Conservation (phyloP, 768 basidiomycete genomes). For the Leucosporidium yakuticum region DNA sequence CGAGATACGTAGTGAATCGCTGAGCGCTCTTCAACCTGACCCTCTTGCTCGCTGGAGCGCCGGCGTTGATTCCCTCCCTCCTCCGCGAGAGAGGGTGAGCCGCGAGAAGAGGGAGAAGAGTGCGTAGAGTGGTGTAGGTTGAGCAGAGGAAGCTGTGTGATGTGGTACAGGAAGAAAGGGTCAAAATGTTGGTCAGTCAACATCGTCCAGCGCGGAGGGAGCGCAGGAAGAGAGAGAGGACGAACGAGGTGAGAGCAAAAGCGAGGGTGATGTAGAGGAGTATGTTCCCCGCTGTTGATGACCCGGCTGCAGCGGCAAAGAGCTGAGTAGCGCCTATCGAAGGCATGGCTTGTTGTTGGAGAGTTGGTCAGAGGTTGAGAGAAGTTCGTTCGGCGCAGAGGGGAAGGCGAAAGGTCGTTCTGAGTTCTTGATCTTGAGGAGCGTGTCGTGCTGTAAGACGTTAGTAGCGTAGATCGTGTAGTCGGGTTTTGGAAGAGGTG, state of each 20-base stretch:
- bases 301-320: neutral
- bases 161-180: neutral
- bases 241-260: constrained; percentile 16
- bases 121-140: constrained; percentile 22
- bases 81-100: constrained; percentile 19
- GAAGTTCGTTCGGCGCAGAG: neutral
- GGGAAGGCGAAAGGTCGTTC: neutral
- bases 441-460: neutral
- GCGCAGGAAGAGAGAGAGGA: neutral
- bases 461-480: no score
- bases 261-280: constrained; percentile 17
- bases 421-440: neutral
- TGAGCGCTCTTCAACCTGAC: constrained; percentile 22
- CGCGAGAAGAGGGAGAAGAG: constrained; percentile 18
- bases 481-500: no score
- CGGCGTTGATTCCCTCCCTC: neutral
- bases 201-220: neutral
- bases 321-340: neutral
- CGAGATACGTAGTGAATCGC: constrained; percentile 21
- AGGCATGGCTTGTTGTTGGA: neutral
- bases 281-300: neutral
- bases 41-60: neutral
- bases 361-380: no score
- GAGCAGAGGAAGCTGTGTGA: constrained; percentile 22
- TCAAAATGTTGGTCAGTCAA: neutral